Evolutionary conservation across 441 rosid genomes (phyloP), one percentile per base, ranked within the genome.

Genomic region (Jatropha podagrica): DNA sequence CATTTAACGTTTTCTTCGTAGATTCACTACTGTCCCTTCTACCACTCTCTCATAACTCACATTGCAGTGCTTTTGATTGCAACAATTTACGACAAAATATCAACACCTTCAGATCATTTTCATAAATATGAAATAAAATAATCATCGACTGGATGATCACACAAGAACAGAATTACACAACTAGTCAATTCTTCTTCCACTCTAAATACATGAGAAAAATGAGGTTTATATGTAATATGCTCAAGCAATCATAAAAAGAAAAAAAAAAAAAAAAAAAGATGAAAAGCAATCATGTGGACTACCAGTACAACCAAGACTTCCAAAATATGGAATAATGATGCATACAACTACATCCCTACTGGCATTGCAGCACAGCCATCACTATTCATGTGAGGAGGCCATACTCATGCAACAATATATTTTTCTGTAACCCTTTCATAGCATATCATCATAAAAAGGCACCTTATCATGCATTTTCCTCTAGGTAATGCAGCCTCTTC

Each of bases 401-500:
- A 58, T 42, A 52, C 65, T 71, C 20, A 23, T 58, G 74, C 74
- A 58, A 58, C 40, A 58, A n/a, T 20, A 23, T 12, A 37, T 20
- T 38, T 51, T 10, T 38, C 6, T 37, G 46, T 20, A 38, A 69
- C 40, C 17, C n/a, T 66, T 59, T 20, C 46, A 20, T n/a, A 55
- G 42, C 60, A n/a, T 7, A 18, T 23, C 69, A 7, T 49, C 15
- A 20, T 49, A 46, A 27, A 55, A 23, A 14, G 63, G 66, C 14
- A 38, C 63, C 44, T 71, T 3, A 55, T 42, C 41, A 46, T 18
- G 37, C 38, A 62, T 32, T 51, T 64, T 9, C 8, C 3, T 61
- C 52, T n/a, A 65, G 46, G 68, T 26, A 58, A 59, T 27, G 38
- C 7, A 42, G 46, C 64, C 83, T 80, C 69, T 44, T 80, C 54